These are phyloP conservation scores for Ceratobasidium sp. DNA, from an alignment of 1,284 basidiomycete species.

Conservation along the genomic window DNA sequence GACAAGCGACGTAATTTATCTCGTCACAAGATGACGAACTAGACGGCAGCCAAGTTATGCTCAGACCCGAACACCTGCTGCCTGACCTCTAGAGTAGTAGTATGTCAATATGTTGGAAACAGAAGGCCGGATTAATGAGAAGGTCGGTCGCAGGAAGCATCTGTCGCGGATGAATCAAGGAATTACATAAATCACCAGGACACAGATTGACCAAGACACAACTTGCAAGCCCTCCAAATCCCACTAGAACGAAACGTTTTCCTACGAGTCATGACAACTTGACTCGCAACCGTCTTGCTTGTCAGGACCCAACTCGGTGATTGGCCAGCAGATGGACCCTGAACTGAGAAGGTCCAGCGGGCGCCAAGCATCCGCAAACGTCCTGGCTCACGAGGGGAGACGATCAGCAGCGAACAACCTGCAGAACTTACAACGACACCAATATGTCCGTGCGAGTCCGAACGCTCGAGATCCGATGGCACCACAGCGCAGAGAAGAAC, in stretches of 20 bases:
- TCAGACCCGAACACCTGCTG: too few species aligned
- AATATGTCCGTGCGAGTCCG: conserved; percentile 74
- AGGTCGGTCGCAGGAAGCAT: too few species aligned
- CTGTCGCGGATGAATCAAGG: too few species aligned
- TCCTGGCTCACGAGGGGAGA: conserved; percentile 2
- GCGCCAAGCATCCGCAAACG: conserved; percentile 34
- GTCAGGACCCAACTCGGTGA: neutral
- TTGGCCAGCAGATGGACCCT: conserved; percentile 26
- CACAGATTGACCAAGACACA: neutral
- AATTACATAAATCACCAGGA: too few species aligned
- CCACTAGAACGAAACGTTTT: too few species aligned
- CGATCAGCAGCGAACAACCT: conserved; percentile 22
- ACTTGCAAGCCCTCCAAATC: too few species aligned
- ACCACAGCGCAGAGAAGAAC: conserved; percentile 66
- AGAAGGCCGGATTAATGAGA: too few species aligned
- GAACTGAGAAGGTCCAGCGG: conserved; percentile 18
- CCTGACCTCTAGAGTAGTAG: too few species aligned
- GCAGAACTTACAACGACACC: neutral
- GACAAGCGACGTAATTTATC: too few species aligned
- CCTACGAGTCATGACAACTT: neutral
- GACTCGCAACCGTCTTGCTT: neutral
- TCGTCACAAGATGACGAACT: too few species aligned
- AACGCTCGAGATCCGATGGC: conserved; percentile 92
- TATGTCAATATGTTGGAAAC: too few species aligned
- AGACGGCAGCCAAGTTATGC: too few species aligned